Evolutionary conservation across 768 basidiomycete species (phyloP).

Genomic region (Astraeus odoratus): DNA sequence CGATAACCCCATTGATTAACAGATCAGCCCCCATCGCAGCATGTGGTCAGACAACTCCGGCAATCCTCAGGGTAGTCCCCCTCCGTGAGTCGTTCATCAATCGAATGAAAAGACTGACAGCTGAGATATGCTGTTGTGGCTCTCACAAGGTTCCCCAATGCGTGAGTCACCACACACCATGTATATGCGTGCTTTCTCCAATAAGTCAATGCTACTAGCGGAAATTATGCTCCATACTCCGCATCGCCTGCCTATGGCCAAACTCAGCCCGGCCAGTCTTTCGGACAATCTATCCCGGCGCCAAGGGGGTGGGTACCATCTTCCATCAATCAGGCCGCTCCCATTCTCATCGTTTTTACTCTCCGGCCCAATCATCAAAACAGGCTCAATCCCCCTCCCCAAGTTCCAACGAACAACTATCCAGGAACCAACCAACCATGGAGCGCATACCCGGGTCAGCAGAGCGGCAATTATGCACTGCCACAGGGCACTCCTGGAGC

Average conservation of each 20-base stretch:
- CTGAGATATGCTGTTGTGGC: neutral
- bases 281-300: slow-evolving; percentile 3
- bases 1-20: too few species aligned
- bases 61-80: neutral
- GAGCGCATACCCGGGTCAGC: slow-evolving; percentile 25
- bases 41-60: neutral
- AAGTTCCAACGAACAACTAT: slow-evolving; percentile 27
- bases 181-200: neutral
- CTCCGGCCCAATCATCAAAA: too few species aligned
- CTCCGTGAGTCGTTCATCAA: slow-evolving; percentile 9
- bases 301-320: slow-evolving; percentile 11
- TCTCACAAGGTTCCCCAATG: slow-evolving; percentile 7
- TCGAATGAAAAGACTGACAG: neutral
- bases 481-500: slow-evolving; percentile 3
- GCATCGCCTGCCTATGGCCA: slow-evolving; percentile 1
- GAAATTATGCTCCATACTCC: neutral
- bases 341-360: neutral
- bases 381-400: slow-evolving; percentile 16
- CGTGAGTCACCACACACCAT: slow-evolving; percentile 6
- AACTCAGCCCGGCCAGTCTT: neutral
- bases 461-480: slow-evolving; percentile 1
- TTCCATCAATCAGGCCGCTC: neutral
- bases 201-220: neutral
- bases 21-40: too few species aligned
- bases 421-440: slow-evolving; percentile 36